phyloP scores from a whole-genome alignment of 169 alveolate genomes.

The Babesia bovis region DNA sequence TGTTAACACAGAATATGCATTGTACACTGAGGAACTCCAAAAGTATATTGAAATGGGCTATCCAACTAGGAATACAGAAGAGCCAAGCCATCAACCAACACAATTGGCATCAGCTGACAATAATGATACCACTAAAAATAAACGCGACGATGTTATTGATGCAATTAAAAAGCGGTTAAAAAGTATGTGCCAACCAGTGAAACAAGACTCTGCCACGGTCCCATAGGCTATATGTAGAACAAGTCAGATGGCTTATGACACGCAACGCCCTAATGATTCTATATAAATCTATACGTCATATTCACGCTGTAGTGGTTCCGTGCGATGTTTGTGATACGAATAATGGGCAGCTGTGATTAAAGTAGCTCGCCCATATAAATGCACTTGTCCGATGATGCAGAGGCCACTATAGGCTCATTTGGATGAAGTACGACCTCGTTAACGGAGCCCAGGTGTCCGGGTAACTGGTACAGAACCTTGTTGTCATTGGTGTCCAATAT shows the following conservation, averaged over 20 bases:
- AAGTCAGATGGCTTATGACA: neutral
- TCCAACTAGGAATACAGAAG: neutral
- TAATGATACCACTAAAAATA: neutral
- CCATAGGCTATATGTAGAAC: neutral
- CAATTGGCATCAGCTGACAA: neutral
- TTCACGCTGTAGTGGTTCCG: neutral
- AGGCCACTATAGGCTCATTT: slow-evolving; percentile 77
- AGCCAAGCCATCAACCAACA: neutral
- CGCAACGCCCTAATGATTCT: too few species aligned
- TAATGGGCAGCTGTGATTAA: neutral
- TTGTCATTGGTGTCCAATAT: slow-evolving; percentile 70
- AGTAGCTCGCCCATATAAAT: slow-evolving; percentile 78
- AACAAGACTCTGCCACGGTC: neutral
- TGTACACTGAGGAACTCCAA: slow-evolving; percentile 24
- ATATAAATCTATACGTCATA: too few species aligned
- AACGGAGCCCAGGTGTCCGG: slow-evolving; percentile 83
- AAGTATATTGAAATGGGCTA: neutral
- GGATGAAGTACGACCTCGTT: slow-evolving; percentile 84
- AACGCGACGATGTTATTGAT: slow-evolving; percentile 31
- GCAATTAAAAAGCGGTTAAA: slow-evolving; percentile 24
- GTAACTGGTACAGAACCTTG: slow-evolving; percentile 73
- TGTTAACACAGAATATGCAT: neutral
- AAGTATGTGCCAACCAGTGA: slow-evolving; percentile 10
- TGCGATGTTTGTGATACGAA: neutral
- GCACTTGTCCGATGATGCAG: slow-evolving; percentile 78